Evolutionary conservation across 2,329 filamentous ascomycete genomes (phyloP).

Genomic region (Penicillium occitanis): DNA sequence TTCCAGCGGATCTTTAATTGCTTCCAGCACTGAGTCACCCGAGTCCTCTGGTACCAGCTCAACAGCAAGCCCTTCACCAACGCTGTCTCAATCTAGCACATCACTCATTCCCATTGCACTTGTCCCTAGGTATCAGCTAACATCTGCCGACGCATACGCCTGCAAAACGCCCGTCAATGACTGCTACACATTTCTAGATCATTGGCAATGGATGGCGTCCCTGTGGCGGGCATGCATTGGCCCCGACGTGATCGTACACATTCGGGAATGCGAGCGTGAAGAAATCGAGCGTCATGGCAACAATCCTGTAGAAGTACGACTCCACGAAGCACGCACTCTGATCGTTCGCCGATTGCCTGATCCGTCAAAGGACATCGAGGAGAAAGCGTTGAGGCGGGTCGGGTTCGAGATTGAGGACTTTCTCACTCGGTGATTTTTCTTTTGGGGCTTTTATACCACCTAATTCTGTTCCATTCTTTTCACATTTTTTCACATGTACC

Average conservation of each 20-base stretch:
- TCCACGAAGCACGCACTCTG: slow-evolving; percentile 51
- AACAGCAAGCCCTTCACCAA: slow-evolving; percentile 14
- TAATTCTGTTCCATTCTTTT: slow-evolving; percentile 1
- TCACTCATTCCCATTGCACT: slow-evolving; percentile 66
- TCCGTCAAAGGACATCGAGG: slow-evolving; percentile 52
- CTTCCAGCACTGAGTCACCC: slow-evolving; percentile 15
- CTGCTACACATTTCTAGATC: slow-evolving; percentile 76
- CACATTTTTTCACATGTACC: background rate
- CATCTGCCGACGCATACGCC: slow-evolving; percentile 73
- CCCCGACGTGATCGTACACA: slow-evolving; percentile 61
- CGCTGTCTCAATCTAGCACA: slow-evolving; percentile 3
- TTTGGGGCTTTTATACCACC: background rate
- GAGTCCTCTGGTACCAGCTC: slow-evolving; percentile 28
- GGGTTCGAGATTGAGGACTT: slow-evolving; percentile 86
- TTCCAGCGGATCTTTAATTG: slow-evolving; percentile 22
- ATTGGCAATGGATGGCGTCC: slow-evolving; percentile 97
- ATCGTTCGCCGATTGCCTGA: slow-evolving; percentile 52
- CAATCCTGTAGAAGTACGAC: slow-evolving; percentile 56
- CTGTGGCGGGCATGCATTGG: slow-evolving; percentile 85
- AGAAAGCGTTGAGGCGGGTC: slow-evolving; percentile 70
- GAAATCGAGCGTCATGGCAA: slow-evolving; percentile 43
- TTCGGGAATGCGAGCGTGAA: slow-evolving; percentile 43
- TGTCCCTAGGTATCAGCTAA: slow-evolving; percentile 76
- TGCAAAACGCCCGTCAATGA: slow-evolving; percentile 72
- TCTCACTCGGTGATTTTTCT: slow-evolving; percentile 44